Base-by-base conservation (phyloP, 345 rosid species). In the Leavenworthia alabamica region DNA sequence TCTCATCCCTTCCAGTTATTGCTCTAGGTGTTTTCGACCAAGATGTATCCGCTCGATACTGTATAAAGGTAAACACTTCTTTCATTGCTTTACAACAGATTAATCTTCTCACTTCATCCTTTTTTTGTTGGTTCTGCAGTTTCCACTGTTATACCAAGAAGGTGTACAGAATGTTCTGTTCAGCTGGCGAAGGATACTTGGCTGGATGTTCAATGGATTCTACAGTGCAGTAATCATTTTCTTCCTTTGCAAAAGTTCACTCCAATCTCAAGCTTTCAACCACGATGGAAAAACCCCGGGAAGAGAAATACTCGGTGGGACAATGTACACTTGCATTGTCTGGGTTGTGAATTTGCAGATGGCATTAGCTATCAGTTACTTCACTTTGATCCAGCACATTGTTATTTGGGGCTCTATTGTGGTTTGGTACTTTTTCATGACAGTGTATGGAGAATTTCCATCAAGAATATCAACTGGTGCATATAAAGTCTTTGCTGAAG, bases 1-100 rank as follows among this genome's bases (percentile, higher is more conserved):
- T 93, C 86, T 79, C 94, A 6, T 87, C 97, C 24, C 78, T 82
- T 60, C 97, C 97, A 0, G 97, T 81, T 6, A 59, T 84, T 46
- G 88, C 91, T 27, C 56, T 93, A 77, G 99, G 97, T 17, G 79
- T 89, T 67, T 81, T 93, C n/a, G 99, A 93, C 78, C 99, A 93
- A 68, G 99, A 93, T 59, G 96, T 83, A 66, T 83, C 99, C 46
- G 79, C 89, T 10, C 62, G 68, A 29, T 79, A 69, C 52, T 80
- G 86, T 75, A 75, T 83, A 56, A 89, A 83, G 98, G 98, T 92
- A 82, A n/a, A n/a, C n/a, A n/a, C n/a, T n/a, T n/a, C n/a, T n/a
- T n/a, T n/a, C n/a, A n/a, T n/a, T n/a, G n/a, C n/a, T n/a, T n/a
- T n/a, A n/a, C n/a, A n/a, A n/a, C n/a, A n/a, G n/a, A n/a, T n/a